Percentiles rank a stretch among this genome's conserved stretches.
Conservation (phyloP, 1,139 yeast genomes). For the Scheffersomyces segobiensis region DNA sequence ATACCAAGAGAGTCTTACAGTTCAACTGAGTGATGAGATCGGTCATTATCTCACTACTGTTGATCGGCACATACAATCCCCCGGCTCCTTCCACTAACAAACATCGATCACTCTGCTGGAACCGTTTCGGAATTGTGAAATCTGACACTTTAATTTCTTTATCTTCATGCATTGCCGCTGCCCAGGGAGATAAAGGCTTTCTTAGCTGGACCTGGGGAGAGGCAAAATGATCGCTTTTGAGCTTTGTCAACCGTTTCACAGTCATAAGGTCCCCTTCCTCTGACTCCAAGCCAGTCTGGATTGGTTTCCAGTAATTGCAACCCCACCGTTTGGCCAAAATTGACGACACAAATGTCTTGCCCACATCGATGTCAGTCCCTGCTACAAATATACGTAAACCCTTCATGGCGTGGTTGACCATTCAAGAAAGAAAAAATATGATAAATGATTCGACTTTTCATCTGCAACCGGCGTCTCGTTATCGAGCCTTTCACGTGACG, state of each 20-base stretch:
- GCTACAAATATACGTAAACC: slow-evolving; percentile 19
- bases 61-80: slow-evolving; percentile 27
- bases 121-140: slow-evolving; percentile 14
- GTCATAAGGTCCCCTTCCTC: slow-evolving; percentile 26
- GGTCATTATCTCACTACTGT: slow-evolving; percentile 18
- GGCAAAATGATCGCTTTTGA: slow-evolving; percentile 7
- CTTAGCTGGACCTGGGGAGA: slow-evolving; percentile 16
- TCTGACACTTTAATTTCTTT: slow-evolving; percentile 7
- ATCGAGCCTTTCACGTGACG: background rate
- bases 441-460: background rate
- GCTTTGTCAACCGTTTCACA: slow-evolving; percentile 11
- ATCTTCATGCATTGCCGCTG: slow-evolving; percentile 21
- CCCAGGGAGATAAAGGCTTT: slow-evolving; percentile 28
- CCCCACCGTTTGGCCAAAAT: slow-evolving; percentile 23
- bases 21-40: slow-evolving; percentile 21
- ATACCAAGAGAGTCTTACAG: slow-evolving; percentile 23
- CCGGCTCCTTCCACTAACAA: slow-evolving; percentile 34
- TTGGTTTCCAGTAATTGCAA: slow-evolving; percentile 30
- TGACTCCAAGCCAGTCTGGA: slow-evolving; percentile 27
- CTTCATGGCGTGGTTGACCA: background rate
- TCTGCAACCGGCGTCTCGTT: background rate
- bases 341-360: slow-evolving; percentile 28
- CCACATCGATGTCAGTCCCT: slow-evolving; percentile 34
- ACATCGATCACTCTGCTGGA: slow-evolving; percentile 6
- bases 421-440: background rate